Base-by-base conservation (phyloP, 2,329 filamentous ascomycete genomes). In the Paecilomyces formosus region DNA sequence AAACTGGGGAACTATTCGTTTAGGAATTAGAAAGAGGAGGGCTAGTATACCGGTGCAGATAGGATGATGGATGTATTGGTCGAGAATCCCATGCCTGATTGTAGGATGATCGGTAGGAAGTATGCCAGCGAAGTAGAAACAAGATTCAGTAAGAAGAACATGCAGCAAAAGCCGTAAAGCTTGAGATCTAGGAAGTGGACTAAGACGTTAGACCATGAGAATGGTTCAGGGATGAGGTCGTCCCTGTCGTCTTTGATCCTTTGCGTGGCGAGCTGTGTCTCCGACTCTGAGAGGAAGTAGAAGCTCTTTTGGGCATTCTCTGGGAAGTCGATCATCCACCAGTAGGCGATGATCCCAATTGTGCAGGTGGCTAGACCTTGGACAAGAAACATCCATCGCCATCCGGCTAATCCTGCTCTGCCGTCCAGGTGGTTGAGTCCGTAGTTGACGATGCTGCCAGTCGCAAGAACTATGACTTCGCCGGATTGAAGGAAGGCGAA, bases 311-410 rank as follows among this genome's bases (percentile, higher is more conserved):
- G 76, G 0, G 83, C 78, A 26, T 84, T 77, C 63, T 88, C 86
- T 0, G 86, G 86, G 61, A 89, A 88, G 65, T 88, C 85, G 50
- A 88, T 78, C 74, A 89, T 88, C 86, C 86, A 88, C 78, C 85
- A 87, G 65, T 85, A 88, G 0, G 85, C 87, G 12, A 79, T 59
- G 30, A 86, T 64, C 2, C 85, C 85, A 21, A 89, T 72, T 22
- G 84, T 58, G 60, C 79, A 79, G 3, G 86, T 80, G 63, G 88
- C 83, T 9, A 82, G 65, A 0, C 86, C 86, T 64, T 88, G 85
- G 0, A 88, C 83, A 0, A 88, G 69, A 63, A 85, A 89, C 85
- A 88, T 88, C 78, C 83, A 88, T 28, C 84, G 81, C 85, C 86
- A 88, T 1, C 86, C 85, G 9, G 79, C 79, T 24, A 88, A 66